Base-by-base conservation (phyloP, 108 stramenopile species). In the Skeletonema grethae region DNA sequence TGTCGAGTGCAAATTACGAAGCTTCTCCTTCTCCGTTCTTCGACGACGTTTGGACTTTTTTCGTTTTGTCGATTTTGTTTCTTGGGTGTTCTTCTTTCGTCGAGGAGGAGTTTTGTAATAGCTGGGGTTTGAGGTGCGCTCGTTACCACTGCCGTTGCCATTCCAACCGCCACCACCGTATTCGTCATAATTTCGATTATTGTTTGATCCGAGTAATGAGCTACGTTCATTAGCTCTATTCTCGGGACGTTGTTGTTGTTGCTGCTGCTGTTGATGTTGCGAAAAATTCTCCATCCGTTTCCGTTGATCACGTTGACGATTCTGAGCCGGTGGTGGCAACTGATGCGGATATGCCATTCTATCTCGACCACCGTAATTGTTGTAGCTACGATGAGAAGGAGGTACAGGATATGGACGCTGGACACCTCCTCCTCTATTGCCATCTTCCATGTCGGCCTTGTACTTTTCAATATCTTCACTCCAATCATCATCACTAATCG, bases 201-300 rank as follows among this genome's bases (percentile, higher is more conserved):
- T 28, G 18, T 53, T 78, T 28, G 82, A 82, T 24, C 76, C 74
- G 18, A 87, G 60, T 12, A 88, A 57, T 29, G 85, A 71, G 36
- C 84, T 79, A 22, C 66, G 32, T 66, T 88, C 87, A 61, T 86
- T 63, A 16, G 29, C 34, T 34, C 9, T 24, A 35, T 55, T 29
- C 22, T 45, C 32, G 5, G 35, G 4, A 55, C 43, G 34, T 11
- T 66, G 57, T 12, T 66, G 66, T 20, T 67, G 65, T 31, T 79
- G 76, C n/a, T 55, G 57, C 24, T 66, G 66, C 31, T 67, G 65
- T 31, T 79, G 76, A 9, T 55, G 66, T 53, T 62, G 59, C 28
- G 66, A 45, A 18, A 63, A 39, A 39, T 59, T 45, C 39, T 38
- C 39, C 34, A 16, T 30, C 16, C 39, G 43, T 20, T 16, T 70